phyloP scores from a whole-genome alignment of 805 yeast genomes.

The Saccharomycopsis fibuligera region DNA sequence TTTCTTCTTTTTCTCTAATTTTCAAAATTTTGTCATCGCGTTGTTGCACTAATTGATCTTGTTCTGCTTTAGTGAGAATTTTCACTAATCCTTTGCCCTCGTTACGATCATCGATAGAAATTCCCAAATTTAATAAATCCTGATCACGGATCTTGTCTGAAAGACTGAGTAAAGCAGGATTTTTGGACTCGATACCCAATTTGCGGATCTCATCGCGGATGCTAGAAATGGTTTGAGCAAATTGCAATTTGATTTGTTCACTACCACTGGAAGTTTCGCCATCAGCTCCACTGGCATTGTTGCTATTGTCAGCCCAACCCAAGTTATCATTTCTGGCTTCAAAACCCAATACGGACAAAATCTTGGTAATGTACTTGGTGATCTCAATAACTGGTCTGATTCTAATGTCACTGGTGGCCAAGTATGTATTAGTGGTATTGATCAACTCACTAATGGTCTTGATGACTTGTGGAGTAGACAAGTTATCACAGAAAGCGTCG shows the following conservation, averaged over 20 bases:
- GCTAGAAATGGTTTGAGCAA: constrained; percentile 63
- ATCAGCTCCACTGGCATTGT: neutral
- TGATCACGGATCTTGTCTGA: constrained; percentile 70
- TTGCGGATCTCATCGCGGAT: constrained; percentile 81
- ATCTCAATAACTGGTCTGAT: constrained; percentile 62
- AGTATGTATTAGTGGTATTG: constrained; percentile 65
- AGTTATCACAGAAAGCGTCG: constrained; percentile 80
- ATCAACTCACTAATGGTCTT: constrained; percentile 62
- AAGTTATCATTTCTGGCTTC: constrained; percentile 58
- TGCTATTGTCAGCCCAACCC: constrained; percentile 64
- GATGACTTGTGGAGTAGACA: constrained; percentile 72
- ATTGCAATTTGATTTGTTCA: constrained; percentile 77
- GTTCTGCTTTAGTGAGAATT: constrained; percentile 66
- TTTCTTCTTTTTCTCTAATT: constrained; percentile 49
- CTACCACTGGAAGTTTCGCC: constrained; percentile 24
- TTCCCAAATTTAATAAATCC: constrained; percentile 68
- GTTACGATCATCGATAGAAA: constrained; percentile 82
- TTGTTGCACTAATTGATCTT: constrained; percentile 52
- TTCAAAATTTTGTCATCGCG: constrained; percentile 36
- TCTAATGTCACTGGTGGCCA: constrained; percentile 45
- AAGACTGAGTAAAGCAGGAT: constrained; percentile 52
- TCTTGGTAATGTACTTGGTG: constrained; percentile 64
- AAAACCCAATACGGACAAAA: constrained; percentile 71
- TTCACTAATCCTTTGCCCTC: constrained; percentile 73
- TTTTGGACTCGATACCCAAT: constrained; percentile 58